Percentiles rank a stretch among this genome's conserved stretches.
These are phyloP conservation scores for Artemisia annua DNA, from an alignment of 129 eudicot genomes.

Conservation along the genomic window DNA sequence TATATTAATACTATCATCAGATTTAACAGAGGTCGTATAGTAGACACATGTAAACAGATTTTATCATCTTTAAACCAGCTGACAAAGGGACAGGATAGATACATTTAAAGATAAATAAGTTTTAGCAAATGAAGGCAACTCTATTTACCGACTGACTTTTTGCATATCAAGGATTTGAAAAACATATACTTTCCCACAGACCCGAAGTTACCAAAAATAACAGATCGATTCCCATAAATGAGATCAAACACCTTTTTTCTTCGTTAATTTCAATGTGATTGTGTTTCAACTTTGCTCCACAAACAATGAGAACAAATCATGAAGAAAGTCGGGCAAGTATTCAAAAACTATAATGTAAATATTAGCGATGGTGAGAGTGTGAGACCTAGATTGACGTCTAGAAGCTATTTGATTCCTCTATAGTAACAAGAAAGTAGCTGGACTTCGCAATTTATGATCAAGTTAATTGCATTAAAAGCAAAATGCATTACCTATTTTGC, in stretches of 20 bases:
- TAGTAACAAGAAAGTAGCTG: background rate
- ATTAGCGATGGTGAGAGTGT: background rate
- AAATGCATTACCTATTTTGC: no score
- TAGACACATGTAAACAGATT: background rate
- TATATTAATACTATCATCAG: no score
- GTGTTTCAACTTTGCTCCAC: background rate
- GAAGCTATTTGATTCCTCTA: background rate
- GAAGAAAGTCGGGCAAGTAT: background rate
- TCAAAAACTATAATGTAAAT: background rate
- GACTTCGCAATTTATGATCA: background rate
- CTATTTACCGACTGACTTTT: no score
- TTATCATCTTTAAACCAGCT: constrained; percentile 6
- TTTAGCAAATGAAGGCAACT: no score
- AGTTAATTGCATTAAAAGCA: background rate
- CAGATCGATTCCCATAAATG: background rate
- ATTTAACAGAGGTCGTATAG: background rate
- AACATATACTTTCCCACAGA: background rate
- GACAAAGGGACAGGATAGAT: background rate
- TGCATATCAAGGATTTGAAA: no score
- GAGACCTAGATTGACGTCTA: constrained; percentile 2
- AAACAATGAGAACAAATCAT: background rate
- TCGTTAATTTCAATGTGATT: background rate
- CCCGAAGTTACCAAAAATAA: background rate
- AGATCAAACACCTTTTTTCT: background rate
- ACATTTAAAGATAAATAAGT: background rate